phyloP scores from a whole-genome alignment of 2,329 filamentous ascomycete species.

The Dactylellina cionopaga region DNA sequence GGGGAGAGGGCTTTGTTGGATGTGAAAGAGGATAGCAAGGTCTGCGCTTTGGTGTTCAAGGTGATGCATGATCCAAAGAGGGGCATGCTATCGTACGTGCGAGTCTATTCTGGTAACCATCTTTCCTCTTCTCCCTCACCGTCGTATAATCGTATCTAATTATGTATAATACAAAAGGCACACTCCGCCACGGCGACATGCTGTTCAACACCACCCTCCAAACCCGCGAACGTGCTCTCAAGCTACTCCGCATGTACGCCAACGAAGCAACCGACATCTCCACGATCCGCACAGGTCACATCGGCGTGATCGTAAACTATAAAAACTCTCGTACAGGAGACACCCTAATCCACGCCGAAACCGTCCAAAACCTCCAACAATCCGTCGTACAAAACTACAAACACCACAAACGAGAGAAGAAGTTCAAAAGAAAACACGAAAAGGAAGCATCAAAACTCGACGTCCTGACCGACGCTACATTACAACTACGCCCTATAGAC shows the following conservation, averaged over 20 bases:
- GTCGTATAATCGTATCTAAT: slow-evolving; percentile 90
- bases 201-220: slow-evolving; percentile 93
- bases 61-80: slow-evolving; percentile 97
- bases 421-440: slow-evolving; percentile 51
- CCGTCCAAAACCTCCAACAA: slow-evolving; percentile 9
- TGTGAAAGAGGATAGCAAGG: slow-evolving; percentile 77
- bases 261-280: slow-evolving; percentile 91
- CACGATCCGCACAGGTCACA: slow-evolving; percentile 83
- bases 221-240: slow-evolving; percentile 95
- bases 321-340: slow-evolving; percentile 94
- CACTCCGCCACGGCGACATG: slow-evolving; percentile 84
- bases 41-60: slow-evolving; percentile 94
- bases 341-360: slow-evolving; percentile 74
- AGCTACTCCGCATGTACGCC: slow-evolving; percentile 98
- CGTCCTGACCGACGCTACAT: slow-evolving; percentile 60
- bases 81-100: slow-evolving; percentile 96
- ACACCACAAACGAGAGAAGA: slow-evolving; percentile 37
- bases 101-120: slow-evolving; percentile 93
- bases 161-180: slow-evolving; percentile 81
- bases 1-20: slow-evolving; percentile 83
- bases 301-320: slow-evolving; percentile 89
- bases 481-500: slow-evolving; percentile 86
- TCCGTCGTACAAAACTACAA: slow-evolving; percentile 36
- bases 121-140: slow-evolving; percentile 76
- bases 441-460: slow-evolving; percentile 67